phyloP scores from a whole-genome alignment of 2,329 filamentous ascomycete species.

The Clonostachys rhizophaga region DNA sequence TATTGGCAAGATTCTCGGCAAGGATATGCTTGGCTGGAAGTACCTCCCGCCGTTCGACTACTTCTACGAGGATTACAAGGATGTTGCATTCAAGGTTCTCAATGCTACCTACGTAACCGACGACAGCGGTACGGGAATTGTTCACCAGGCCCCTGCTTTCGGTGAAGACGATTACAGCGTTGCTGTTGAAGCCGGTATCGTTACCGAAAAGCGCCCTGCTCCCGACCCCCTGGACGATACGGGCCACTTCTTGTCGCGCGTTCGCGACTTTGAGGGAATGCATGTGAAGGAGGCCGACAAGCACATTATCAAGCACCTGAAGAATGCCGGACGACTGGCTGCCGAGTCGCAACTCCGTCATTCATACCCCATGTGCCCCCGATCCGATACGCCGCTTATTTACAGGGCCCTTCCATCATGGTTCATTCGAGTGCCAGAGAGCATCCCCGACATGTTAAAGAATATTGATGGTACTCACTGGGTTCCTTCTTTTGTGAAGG shows the following conservation, averaged over 20 bases:
- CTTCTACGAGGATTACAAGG: conserved; percentile 85
- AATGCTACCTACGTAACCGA: conserved; percentile 84
- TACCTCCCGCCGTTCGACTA: conserved; percentile 89
- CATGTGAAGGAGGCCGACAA: conserved; percentile 93
- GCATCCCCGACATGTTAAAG: conserved; percentile 83
- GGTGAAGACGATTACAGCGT: conserved; percentile 95
- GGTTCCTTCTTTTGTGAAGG: conserved; percentile 88
- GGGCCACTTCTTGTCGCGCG: conserved; percentile 72
- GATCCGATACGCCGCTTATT: conserved; percentile 92
- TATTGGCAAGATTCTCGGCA: conserved; percentile 73
- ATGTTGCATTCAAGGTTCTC: conserved; percentile 74
- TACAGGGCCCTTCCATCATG: conserved; percentile 89
- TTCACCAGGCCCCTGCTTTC: conserved; percentile 89
- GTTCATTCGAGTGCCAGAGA: conserved; percentile 85
- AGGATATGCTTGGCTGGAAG: conserved; percentile 81
- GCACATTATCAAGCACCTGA: conserved; percentile 85
- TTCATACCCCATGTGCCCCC: conserved; percentile 89
- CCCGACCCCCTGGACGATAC: conserved; percentile 87
- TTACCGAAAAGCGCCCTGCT: conserved; percentile 72
- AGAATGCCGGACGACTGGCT: conserved; percentile 69
- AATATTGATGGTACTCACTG: conserved; percentile 88
- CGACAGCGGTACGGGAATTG: conserved; percentile 88
- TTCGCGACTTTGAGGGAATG: conserved; percentile 77
- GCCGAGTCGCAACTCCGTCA: conserved; percentile 86
- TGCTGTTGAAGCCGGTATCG: conserved; percentile 69